These are phyloP conservation scores for Penicillium sp. DNA, from an alignment of 2,329 filamentous ascomycete species.

Conservation along the genomic window DNA sequence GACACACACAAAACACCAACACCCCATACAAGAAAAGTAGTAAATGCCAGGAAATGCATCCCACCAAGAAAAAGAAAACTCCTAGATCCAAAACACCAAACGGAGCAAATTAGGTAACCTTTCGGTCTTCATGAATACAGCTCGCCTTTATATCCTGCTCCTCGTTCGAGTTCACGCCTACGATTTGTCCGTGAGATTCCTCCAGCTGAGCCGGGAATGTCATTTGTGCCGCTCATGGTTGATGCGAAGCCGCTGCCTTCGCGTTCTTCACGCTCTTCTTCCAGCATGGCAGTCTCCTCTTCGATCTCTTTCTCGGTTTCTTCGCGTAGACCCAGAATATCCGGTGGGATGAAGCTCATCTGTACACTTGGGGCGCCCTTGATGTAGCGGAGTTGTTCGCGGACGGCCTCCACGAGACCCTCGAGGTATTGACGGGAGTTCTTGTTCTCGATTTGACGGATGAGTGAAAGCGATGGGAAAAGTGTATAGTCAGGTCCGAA, in stretches of 20 bases:
- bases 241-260: constrained; percentile 28
- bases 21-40: background rate
- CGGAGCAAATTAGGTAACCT: background rate
- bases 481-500: constrained; percentile 85
- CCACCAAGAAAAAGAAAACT: constrained; percentile 1
- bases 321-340: constrained; percentile 59
- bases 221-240: constrained; percentile 4
- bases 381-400: constrained; percentile 83
- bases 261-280: constrained; percentile 42
- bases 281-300: constrained; percentile 40
- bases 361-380: constrained; percentile 83
- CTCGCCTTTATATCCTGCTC: constrained; percentile 35
- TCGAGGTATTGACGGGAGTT: constrained; percentile 74
- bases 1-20: constrained; percentile 7
- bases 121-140: constrained; percentile 30
- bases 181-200: constrained; percentile 24
- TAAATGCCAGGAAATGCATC: background rate
- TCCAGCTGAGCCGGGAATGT: constrained; percentile 20
- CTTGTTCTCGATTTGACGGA: constrained; percentile 66
- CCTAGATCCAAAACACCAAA: constrained; percentile 6
- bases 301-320: constrained; percentile 49
- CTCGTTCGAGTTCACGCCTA: constrained; percentile 36
- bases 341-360: constrained; percentile 74
- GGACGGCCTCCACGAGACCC: constrained; percentile 72
- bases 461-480: constrained; percentile 81